Base-by-base conservation (phyloP, 208 protist genomes). In the Trypanosomatidae sp. region DNA sequence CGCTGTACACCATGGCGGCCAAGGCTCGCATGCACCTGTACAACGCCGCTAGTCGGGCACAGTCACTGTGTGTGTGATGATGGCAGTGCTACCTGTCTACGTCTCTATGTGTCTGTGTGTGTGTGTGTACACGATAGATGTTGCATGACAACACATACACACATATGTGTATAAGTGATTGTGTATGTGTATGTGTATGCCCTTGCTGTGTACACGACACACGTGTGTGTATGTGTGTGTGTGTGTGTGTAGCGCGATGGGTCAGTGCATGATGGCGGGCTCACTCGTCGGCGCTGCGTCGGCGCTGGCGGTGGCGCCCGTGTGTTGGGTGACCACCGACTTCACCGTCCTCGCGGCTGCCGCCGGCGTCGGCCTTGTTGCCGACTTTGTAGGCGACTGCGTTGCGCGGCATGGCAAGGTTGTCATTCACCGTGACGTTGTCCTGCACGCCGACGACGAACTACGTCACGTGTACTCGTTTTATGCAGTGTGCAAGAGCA, bases 381-480 rank as follows among this genome's bases (percentile, higher is more conserved):
- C 88, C 2, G 86, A 94, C 60, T 88, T 94, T 51, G 56, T 70
- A 7, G 87, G 81, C 33, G 86, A 94, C 58, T 85, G 66, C 22
- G 53, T 66, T 28, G 80, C 86, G 18, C 75, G 67, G 35, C 66
- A 84, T 39, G 86, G 86, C 2, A 82, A 82, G 51, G 62, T 88
- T 3, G 56, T 81, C 47, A 91, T 94, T 35, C 81, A 88, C 47
- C 62, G 86, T 7, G 86, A 94, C 48, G 86, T 89, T 25, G 61
- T 94, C 20, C 61, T 90, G 2, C 59, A 80, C 16, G 80, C 86
- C 7, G 42, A 84, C 24, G 81, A 94, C 47, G 53, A 77, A 11
- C 57, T 94, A 13, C 64, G 76, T 7, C 86, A 94, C 56, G 80
- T 89, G 33, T 91, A 81, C 64, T 87, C 86, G 19, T 94, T 94